A percentile compares a stretch with the other conserved stretches of the same genome.
phyloP scores from a whole-genome alignment of 192 early-diverging fungal species.

The Backusella luteola region DNA sequence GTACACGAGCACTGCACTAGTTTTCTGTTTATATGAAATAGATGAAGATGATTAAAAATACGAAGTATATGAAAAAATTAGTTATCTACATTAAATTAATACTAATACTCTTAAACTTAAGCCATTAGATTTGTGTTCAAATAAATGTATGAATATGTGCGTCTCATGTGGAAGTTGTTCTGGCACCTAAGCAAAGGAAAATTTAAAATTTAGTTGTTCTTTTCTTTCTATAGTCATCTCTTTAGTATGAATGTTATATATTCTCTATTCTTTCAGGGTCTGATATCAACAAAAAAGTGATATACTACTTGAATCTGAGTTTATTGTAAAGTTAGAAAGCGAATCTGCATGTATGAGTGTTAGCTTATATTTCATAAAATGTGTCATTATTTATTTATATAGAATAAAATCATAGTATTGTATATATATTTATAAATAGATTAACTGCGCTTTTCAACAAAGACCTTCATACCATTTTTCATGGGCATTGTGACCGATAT shows the following conservation, averaged over 20 bases:
- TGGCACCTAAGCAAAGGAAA: not conserved
- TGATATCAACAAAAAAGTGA: not conserved
- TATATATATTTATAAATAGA: not conserved
- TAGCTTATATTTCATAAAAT: no score
- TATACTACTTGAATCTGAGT: no score
- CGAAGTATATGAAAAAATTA: not conserved
- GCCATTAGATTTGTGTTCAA: not conserved
- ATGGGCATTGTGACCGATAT: conserved; percentile 25
- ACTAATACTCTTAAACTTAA: not conserved
- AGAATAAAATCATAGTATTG: no score
- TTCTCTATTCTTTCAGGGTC: not conserved
- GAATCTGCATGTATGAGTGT: no score
- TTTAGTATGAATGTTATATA: not conserved
- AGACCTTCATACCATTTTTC: conserved; percentile 33
- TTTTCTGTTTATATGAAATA: not conserved
- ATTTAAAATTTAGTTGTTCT: not conserved
- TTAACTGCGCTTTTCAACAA: conserved; percentile 25
- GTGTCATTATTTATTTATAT: no score
- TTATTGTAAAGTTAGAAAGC: no score
- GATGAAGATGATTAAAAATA: not conserved
- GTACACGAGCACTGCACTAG: no score
- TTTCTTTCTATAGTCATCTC: not conserved
- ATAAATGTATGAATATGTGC: not conserved
- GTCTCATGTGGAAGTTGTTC: not conserved
- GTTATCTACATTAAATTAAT: not conserved